Percentiles rank a stretch among this genome's conserved stretches.
phyloP scores from a whole-genome alignment of 2,329 filamentous ascomycete genomes.

The Cryphonectria carpinicola region DNA sequence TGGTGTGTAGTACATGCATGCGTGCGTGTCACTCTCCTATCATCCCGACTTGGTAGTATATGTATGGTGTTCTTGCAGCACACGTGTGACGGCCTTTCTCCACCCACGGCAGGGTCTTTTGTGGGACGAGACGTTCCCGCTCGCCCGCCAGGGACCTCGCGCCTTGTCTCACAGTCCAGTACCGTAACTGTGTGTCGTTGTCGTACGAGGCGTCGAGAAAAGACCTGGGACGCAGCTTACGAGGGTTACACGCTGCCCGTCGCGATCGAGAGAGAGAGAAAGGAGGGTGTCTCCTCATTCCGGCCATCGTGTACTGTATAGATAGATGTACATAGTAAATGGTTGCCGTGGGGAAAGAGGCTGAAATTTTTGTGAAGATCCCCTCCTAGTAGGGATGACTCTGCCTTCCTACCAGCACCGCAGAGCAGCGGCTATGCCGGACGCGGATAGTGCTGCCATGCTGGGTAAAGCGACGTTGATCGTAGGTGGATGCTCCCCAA shows the following conservation, averaged over 20 bases:
- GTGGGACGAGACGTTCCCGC: background rate
- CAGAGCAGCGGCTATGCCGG: background rate
- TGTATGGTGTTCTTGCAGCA: background rate
- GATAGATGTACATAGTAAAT: background rate
- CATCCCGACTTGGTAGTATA: background rate
- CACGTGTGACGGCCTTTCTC: background rate
- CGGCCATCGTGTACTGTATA: background rate
- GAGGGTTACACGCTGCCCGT: background rate
- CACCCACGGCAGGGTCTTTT: background rate
- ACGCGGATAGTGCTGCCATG: background rate
- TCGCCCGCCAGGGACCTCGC: background rate
- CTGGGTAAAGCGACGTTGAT: constrained; percentile 2
- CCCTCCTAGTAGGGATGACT: background rate
- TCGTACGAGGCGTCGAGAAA: constrained; percentile 17
- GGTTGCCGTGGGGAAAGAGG: background rate
- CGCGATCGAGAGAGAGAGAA: too few relatives aligned
- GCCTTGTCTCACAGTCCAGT: background rate
- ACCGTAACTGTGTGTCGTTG: constrained; percentile 17
- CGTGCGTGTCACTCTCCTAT: background rate
- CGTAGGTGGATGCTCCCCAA: constrained; percentile 5
- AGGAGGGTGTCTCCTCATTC: background rate
- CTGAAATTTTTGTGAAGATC: background rate
- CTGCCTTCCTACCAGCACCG: background rate
- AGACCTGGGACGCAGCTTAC: constrained; percentile 3
- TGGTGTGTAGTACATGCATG: background rate